Base-by-base conservation (phyloP, 2,329 filamentous ascomycete species). In the Mycosphaerella sp. region DNA sequence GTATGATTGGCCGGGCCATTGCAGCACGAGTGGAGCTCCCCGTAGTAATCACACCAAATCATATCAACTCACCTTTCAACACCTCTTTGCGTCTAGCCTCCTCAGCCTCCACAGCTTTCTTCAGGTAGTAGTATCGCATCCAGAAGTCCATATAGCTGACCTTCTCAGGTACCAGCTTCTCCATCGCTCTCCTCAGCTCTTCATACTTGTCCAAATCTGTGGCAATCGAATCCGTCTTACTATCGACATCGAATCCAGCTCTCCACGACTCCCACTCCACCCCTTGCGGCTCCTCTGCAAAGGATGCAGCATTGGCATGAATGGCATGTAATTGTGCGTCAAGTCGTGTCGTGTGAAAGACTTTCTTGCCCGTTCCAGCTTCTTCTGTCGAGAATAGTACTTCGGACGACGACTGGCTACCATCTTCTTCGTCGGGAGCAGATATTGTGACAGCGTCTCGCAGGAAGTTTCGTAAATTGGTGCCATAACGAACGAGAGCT, bases 311-410 rank as follows among this genome's bases (percentile, higher is more conserved):
- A 16, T 83, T 86, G 4, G 88, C 90, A 69, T 98, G 93, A 53
- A 98, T 90, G 30, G 95, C 89, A 66, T 98, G 91, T 55, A 98
- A 75, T 70, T 97, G 93, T 0, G 93, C 93, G 65, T 98, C 93
- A 66, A 96, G 91, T 55, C 93, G 80, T 45, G 89, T 95, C 1
- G 89, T 87, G 68, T 98, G 93, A 58, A 97, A 95, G 13, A 97
- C 89, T 49, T 93, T 80, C 75, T 93, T 96, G 21, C 90, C 91
- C 44, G 80, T 78, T 5, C 82, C 80, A 4, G 86, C 82, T 69
- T 96, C 91, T 68, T 91, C 95, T 66, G 88, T 95, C 73, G 97
- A 93, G 63, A 97, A 98, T 4, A 96, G 76, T 28, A 95, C 81
- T 43, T 85, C 68, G 4, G 57, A 55, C 59, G 80, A 68, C 41